A percentile compares a stretch with the other conserved stretches of the same genome.
These are phyloP conservation scores for Russula ochroleuca DNA, from an alignment of 768 basidiomycete genomes.

Conservation along the genomic window DNA sequence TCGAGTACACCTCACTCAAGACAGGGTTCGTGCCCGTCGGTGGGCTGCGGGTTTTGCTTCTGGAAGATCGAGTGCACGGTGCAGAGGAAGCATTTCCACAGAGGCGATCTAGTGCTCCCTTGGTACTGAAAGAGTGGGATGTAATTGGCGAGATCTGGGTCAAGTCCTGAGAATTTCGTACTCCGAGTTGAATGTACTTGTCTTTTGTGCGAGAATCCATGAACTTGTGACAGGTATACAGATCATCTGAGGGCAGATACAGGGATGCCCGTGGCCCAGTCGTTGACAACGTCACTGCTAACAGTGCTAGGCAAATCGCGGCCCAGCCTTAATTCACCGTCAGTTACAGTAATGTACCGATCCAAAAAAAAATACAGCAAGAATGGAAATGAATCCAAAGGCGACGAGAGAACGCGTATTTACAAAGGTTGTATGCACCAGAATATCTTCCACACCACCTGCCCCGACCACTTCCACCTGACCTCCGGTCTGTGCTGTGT, in stretches of 20 bases:
- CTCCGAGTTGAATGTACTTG: not conserved
- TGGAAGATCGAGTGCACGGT: conserved; percentile 51
- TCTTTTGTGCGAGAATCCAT: too few relatives aligned
- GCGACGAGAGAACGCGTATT: conserved; percentile 11
- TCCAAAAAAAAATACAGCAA: conserved; percentile 2
- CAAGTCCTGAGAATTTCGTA: conserved; percentile 5
- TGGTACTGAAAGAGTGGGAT: conserved; percentile 65
- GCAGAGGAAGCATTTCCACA: conserved; percentile 30
- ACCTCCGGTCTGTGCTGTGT: conserved; percentile 21
- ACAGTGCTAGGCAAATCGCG: conserved; percentile 9
- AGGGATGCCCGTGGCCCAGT: not conserved
- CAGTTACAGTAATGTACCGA: not conserved
- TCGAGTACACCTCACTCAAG: conserved; percentile 55
- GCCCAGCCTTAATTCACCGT: conserved; percentile 12
- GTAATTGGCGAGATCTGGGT: conserved; percentile 72
- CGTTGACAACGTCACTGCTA: conserved; percentile 3
- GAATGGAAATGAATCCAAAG: conserved; percentile 4
- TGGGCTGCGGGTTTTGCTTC: conserved; percentile 63
- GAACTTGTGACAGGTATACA: not conserved
- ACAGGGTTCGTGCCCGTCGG: conserved; percentile 62
- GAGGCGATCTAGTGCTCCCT: conserved; percentile 29
- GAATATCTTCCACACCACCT: conserved; percentile 6
- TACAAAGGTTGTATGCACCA: conserved; percentile 4
- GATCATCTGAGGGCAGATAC: conserved; percentile 53
- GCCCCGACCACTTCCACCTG: conserved; percentile 28